Conservation (phyloP, 2,329 filamentous ascomycete species). For the Epichloe aotearoae region DNA sequence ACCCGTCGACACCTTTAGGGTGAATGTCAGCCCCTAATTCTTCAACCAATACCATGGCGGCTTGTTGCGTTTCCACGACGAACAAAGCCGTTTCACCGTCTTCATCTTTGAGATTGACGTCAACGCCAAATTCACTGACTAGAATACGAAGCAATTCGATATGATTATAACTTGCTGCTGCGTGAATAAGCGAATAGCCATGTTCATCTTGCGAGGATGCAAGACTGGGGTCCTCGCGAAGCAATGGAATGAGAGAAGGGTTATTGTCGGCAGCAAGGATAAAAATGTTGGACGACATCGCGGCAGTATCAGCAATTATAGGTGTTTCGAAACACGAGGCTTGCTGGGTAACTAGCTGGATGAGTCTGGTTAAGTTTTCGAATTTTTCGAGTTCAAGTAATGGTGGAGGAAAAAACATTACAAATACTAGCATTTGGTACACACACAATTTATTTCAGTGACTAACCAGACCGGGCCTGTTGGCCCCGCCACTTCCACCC, state of each 20-base stretch:
- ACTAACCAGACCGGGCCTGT: too few relatives aligned
- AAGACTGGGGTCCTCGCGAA: conserved; percentile 60
- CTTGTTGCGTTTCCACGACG: conserved; percentile 68
- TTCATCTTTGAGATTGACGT: conserved; percentile 74
- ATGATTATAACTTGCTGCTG: conserved; percentile 86
- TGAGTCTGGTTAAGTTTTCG: too few relatives aligned
- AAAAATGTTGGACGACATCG: conserved; percentile 43
- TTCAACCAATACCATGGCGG: conserved; percentile 68
- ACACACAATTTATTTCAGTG: too few relatives aligned
- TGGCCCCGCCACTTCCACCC: too few relatives aligned
- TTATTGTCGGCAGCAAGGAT: conserved; percentile 75
- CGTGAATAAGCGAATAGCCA: conserved; percentile 89
- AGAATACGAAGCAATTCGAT: conserved; percentile 64
- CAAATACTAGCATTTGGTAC: too few relatives aligned
- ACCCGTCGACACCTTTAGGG: conserved; percentile 57
- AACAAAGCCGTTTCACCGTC: conserved; percentile 93
- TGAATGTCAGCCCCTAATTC: conserved; percentile 60
- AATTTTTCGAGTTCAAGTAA: too few relatives aligned
- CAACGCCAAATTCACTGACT: conserved; percentile 61
- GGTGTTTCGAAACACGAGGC: too few relatives aligned
- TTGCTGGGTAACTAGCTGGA: too few relatives aligned
- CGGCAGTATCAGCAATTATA: not conserved
- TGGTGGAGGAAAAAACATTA: too few relatives aligned
- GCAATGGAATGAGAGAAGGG: conserved; percentile 56
- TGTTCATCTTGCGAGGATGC: conserved; percentile 75